phyloP scores from a whole-genome alignment of 805 yeast genomes.

The Schwanniomyces yamadae region DNA sequence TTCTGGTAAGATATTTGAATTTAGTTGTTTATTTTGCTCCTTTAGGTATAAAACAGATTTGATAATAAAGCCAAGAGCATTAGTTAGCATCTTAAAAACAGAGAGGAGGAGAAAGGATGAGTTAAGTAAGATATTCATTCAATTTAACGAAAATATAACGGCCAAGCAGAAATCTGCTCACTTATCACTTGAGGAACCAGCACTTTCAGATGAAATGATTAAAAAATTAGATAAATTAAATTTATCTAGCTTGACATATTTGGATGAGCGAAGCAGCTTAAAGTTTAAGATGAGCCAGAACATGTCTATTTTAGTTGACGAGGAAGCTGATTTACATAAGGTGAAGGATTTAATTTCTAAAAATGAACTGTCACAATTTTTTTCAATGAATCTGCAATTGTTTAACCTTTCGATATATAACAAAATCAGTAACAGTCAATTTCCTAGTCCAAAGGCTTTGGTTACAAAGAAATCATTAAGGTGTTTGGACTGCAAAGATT shows the following conservation, averaged over 20 bases:
- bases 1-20: constrained; percentile 35
- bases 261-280: not conserved
- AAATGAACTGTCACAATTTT: constrained; percentile 1
- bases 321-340: constrained; percentile 8
- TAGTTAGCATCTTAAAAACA: constrained; percentile 21
- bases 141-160: not conserved
- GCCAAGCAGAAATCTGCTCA: not conserved
- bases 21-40: constrained; percentile 36
- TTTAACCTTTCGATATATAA: not conserved
- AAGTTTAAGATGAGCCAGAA: not conserved
- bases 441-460: constrained; percentile 27
- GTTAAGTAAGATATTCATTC: not conserved
- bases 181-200: not conserved
- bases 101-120: constrained; percentile 2
- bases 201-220: constrained; percentile 6
- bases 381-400: constrained; percentile 5
- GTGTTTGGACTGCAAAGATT: constrained; percentile 30
- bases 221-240: constrained; percentile 6
- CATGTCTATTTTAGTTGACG: constrained; percentile 2
- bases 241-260: constrained; percentile 4
- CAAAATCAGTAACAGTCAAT: not conserved
- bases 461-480: constrained; percentile 21
- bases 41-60: constrained; percentile 36
- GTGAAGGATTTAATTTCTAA: constrained; percentile 1
- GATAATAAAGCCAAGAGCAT: constrained; percentile 41